Evolutionary conservation across 495 filamentous ascomycete species (phyloP).

Genomic region (Cercophora samala): DNA sequence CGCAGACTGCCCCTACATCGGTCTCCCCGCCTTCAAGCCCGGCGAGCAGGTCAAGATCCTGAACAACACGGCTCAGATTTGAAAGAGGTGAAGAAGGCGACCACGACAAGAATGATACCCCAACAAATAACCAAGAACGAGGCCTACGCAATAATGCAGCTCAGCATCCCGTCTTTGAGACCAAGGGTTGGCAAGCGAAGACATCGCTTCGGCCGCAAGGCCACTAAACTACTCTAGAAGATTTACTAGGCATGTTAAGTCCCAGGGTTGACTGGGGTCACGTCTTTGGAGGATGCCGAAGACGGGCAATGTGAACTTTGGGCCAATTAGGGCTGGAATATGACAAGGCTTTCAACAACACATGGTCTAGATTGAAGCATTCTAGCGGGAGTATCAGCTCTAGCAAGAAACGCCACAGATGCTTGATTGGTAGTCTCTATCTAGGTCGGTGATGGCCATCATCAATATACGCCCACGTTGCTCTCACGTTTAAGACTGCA

Average conservation of each 20-base stretch:
- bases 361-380: too few relatives aligned
- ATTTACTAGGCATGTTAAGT: background rate
- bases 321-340: too few relatives aligned
- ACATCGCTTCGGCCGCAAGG: background rate
- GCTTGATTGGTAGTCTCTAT: too few relatives aligned
- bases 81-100: constrained; percentile 17
- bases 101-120: background rate
- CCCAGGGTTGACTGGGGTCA: background rate
- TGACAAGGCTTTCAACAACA: too few relatives aligned
- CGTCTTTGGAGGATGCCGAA: background rate
- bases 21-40: constrained; percentile 91
- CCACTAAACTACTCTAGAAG: background rate
- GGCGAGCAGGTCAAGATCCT: constrained; percentile 87
- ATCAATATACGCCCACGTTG: background rate
- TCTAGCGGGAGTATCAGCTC: too few relatives aligned
- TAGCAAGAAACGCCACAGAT: too few relatives aligned
- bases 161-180: background rate
- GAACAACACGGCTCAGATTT: constrained; percentile 86
- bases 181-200: background rate
- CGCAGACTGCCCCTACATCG: constrained; percentile 80
- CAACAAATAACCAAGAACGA: background rate
- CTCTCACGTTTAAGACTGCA: background rate
- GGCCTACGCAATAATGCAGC: background rate
- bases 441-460: too few relatives aligned
- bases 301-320: background rate